These are phyloP conservation scores for Penicillium mononematosum DNA, from an alignment of 495 filamentous ascomycete species.

Conservation along the genomic window DNA sequence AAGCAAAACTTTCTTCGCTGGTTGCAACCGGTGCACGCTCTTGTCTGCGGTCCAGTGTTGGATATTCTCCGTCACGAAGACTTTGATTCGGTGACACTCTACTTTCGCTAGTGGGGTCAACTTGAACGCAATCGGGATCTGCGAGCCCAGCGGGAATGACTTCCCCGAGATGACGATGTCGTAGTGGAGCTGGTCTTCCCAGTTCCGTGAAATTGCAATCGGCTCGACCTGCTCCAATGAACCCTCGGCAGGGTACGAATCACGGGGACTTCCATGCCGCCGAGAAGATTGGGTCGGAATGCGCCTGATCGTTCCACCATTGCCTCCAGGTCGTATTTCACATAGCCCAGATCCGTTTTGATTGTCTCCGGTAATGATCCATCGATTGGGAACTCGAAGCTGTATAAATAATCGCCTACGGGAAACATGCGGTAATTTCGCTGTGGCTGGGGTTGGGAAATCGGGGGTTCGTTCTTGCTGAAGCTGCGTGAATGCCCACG, in stretches of 20 bases:
- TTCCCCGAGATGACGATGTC: conserved; percentile 99
- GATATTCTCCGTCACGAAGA: conserved; percentile 89
- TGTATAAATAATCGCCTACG: conserved; percentile 90
- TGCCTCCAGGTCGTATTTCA: conserved; percentile 87
- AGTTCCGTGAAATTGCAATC: conserved; percentile 93
- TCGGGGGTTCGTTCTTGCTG: conserved; percentile 69
- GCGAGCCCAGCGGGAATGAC: conserved; percentile 89
- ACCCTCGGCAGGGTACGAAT: conserved; percentile 84
- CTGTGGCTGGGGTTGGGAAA: conserved; percentile 63
- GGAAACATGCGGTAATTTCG: conserved; percentile 89
- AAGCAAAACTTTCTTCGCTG: conserved; percentile 77
- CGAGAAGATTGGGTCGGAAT: conserved; percentile 87
- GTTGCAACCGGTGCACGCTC: conserved; percentile 82
- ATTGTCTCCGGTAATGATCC: conserved; percentile 90
- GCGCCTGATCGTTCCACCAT: conserved; percentile 86
- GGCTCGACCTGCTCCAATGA: conserved; percentile 93
- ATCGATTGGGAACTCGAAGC: conserved; percentile 92
- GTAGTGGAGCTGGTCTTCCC: conserved; percentile 98
- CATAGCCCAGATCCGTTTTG: conserved; percentile 81
- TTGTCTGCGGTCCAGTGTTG: conserved; percentile 91
- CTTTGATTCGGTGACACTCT: conserved; percentile 93
- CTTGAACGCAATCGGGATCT: conserved; percentile 96
- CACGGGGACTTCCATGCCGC: conserved; percentile 78
- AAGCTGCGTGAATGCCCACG: conserved; percentile 81
- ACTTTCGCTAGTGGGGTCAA: conserved; percentile 95